Percentiles rank a stretch among this genome's conserved stretches.
phyloP scores from a whole-genome alignment of 2,329 filamentous ascomycete species.

The Claviceps cyperi region DNA sequence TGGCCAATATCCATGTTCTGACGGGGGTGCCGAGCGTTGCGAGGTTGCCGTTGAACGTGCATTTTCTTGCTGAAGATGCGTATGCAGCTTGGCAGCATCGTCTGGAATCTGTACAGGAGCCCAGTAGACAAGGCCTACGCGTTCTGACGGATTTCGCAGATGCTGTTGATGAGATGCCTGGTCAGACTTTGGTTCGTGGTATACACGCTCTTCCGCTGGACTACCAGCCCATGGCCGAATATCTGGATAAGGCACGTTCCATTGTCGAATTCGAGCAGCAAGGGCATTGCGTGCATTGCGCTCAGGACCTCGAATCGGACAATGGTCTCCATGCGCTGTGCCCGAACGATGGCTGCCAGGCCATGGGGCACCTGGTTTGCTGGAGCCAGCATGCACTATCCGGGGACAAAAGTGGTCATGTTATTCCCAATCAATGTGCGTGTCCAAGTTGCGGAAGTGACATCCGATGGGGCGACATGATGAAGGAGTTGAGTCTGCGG shows the following conservation, averaged over 20 bases:
- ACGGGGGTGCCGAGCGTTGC: constrained; percentile 66
- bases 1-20: constrained; percentile 72
- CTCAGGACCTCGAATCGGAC: constrained; percentile 27
- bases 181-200: constrained; percentile 22
- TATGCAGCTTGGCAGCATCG: constrained; percentile 52
- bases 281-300: constrained; percentile 40
- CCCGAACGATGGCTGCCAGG: constrained; percentile 36
- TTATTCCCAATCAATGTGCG: constrained; percentile 53
- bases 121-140: constrained; percentile 32
- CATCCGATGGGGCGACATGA: constrained; percentile 60
- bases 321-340: constrained; percentile 44
- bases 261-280: constrained; percentile 42
- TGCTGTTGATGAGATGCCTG: constrained; percentile 2
- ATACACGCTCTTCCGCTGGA: constrained; percentile 41
- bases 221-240: constrained; percentile 36
- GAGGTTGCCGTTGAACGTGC: constrained; percentile 67
- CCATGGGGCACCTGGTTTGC: constrained; percentile 44
- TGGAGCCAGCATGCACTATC: constrained; percentile 40
- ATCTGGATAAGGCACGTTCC: constrained; percentile 40
- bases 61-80: constrained; percentile 63
- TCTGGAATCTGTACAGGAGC: constrained; percentile 32
- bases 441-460: constrained; percentile 56
- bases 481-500: constrained; percentile 69
- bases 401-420: constrained; percentile 19
- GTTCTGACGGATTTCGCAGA: constrained; percentile 42